Evolutionary conservation across 2,329 filamentous ascomycete species (phyloP), one percentile per base, ranked within the genome.

Genomic region (Lachnellula cervina): DNA sequence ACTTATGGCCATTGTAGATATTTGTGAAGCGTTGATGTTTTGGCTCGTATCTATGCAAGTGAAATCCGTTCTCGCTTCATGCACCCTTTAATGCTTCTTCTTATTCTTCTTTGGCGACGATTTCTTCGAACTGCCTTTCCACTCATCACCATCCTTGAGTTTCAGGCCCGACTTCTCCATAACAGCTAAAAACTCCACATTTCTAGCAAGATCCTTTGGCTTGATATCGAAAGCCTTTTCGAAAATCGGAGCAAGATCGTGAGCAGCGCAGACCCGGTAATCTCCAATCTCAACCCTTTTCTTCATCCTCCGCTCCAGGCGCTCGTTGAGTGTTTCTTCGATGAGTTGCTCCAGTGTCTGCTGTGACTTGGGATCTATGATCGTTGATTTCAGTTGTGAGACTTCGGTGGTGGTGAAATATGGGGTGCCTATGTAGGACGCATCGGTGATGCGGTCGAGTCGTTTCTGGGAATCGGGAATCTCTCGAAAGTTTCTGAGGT

Each of bases 201-300:
- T 63, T 43, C 55, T 68, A 16, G 59, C 59, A 32, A 71, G 45
- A 23, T 63, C 61, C 55, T 68, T 69, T 5, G 59, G 42, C 28
- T 66, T 60, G 37, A 71, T 64, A 13, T 55, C 54, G 43, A 72
- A 63, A 1, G 55, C 63, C 44, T 60, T 62, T 37, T 68, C 40
- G 37, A 51, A 44, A 34, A 51, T 51, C 11, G 49, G 49, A 16
- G 49, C 37, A 43, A 71, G 47, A 57, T 72, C 69, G 53, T 72
- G 69, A 3, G 69, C 69, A n/a, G 70, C 65, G 49, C 68, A 72
- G n/a, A 71, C 59, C 1, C 67, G 56, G 55, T 64, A 71, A 47
- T 71, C 68, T 0, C 59, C 59, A 8, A 60, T 69, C 17, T 67
- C 63, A 6, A 61, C 55, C 1, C 68, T 57, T 55, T 69, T 70